Evolutionary conservation across 345 rosid genomes (phyloP).

Genomic region (Eucalyptus tenuipes): DNA sequence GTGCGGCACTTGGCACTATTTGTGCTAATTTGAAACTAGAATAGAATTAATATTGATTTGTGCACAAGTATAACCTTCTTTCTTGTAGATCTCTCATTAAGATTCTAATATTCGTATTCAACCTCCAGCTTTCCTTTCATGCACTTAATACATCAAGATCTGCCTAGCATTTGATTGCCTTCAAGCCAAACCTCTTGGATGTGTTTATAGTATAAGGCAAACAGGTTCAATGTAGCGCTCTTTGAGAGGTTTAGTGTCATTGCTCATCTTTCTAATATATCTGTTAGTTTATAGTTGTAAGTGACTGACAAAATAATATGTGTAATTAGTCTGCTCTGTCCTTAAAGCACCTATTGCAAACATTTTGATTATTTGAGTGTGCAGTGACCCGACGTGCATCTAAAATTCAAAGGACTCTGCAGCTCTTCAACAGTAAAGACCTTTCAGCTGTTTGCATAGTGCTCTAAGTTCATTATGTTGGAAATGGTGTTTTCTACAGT

Average conservation of each 20-base stretch:
- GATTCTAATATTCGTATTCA: too few species aligned
- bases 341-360: constrained; percentile 19
- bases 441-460: background rate
- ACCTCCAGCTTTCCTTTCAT: constrained; percentile 49
- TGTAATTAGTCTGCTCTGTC: constrained; percentile 69
- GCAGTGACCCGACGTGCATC: constrained; percentile 59
- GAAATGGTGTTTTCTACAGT: background rate
- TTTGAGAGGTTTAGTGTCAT: constrained; percentile 45
- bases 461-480: background rate
- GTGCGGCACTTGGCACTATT: too few species aligned
- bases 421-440: constrained; percentile 53
- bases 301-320: background rate
- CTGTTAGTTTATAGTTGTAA: background rate
- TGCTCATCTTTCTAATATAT: background rate
- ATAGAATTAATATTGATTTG: too few species aligned
- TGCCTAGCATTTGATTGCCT: constrained; percentile 53
- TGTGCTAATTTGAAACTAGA: too few species aligned
- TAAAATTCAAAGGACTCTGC: constrained; percentile 63
- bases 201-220: constrained; percentile 23
- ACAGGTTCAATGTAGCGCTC: constrained; percentile 59
- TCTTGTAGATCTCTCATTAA: too few species aligned
- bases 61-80: background rate
- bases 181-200: constrained; percentile 45
- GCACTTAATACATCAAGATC: constrained; percentile 76
- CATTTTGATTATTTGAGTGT: constrained; percentile 47